These are phyloP conservation scores for Gillenia trifoliata DNA, from an alignment of 306 rosid genomes.

Conservation along the genomic window DNA sequence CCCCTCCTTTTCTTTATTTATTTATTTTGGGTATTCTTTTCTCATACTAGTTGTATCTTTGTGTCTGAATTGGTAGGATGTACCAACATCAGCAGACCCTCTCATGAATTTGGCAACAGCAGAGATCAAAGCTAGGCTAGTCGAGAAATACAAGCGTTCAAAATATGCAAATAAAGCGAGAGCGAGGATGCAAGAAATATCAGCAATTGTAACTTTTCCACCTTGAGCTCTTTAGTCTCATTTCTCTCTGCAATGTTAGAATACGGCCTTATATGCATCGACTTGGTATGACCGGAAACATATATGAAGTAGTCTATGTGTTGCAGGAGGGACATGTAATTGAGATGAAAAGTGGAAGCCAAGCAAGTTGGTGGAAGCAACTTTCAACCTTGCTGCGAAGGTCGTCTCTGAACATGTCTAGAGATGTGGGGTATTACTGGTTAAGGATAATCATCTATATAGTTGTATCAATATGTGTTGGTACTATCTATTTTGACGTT, in stretches of 20 bases:
- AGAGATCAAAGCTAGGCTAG: conserved; percentile 66
- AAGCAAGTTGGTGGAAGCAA: conserved; percentile 89
- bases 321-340: conserved; percentile 53
- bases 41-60: neutral
- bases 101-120: conserved; percentile 74
- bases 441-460: conserved; percentile 81
- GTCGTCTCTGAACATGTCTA: conserved; percentile 81
- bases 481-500: conserved; percentile 78
- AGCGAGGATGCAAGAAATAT: conserved; percentile 58
- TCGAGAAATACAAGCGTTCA: conserved; percentile 73
- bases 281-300: neutral
- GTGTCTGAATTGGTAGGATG: conserved; percentile 44
- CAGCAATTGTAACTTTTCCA: conserved; percentile 50
- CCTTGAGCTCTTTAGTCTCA: neutral
- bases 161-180: conserved; percentile 47
- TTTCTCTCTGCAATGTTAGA: neutral
- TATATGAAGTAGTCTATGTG: conserved; percentile 7
- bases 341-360: conserved; percentile 44
- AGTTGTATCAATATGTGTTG: conserved; percentile 80
- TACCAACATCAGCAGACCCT: conserved; percentile 70
- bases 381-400: conserved; percentile 66
- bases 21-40: neutral
- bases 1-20: neutral
- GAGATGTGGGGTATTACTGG: conserved; percentile 99
- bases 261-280: neutral